A percentile compares a stretch with the other conserved stretches of the same genome.
These are phyloP conservation scores for Brassica napus DNA, from an alignment of 345 rosid genomes.

Conservation along the genomic window Da-Ae NC_063452.1:2678501-2679000, in stretches of 20 bases:
- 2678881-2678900: slow-evolving; percentile 28
- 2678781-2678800: slow-evolving; percentile 16
- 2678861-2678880: slow-evolving; percentile 47
- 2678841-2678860: slow-evolving; percentile 43
- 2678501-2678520: background rate
- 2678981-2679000: slow-evolving; percentile 15
- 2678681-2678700: background rate
- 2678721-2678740: slow-evolving; percentile 36
- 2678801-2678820: slow-evolving; percentile 4
- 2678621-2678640: slow-evolving; percentile 31
- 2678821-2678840: background rate
- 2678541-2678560: slow-evolving; percentile 23
- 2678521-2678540: no score
- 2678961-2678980: slow-evolving; percentile 7
- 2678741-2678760: slow-evolving; percentile 16
- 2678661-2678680: slow-evolving; percentile 30
- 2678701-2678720: slow-evolving; percentile 14
- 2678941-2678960: slow-evolving; percentile 2
- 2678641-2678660: slow-evolving; percentile 22
- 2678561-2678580: slow-evolving; percentile 30
- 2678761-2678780: background rate
- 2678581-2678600: slow-evolving; percentile 24
- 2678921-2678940: slow-evolving; percentile 7
- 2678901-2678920: slow-evolving; percentile 1
- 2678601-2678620: slow-evolving; percentile 41